Evolutionary conservation across 2,329 filamentous ascomycete species (phyloP).

Genomic region (Calycina marina): DNA sequence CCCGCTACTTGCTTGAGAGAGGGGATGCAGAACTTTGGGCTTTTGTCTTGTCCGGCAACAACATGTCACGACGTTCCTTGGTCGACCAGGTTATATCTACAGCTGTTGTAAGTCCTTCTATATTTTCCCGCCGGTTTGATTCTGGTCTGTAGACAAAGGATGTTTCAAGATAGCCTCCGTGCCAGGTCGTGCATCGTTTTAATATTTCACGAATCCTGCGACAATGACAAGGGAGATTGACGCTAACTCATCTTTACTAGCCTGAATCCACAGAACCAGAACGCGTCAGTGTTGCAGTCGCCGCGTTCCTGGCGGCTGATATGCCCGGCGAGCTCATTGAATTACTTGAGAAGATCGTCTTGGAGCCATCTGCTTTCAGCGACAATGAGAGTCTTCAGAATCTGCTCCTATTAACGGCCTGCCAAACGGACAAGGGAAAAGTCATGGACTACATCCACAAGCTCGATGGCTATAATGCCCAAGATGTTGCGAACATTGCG

Average conservation of each 20-base stretch:
- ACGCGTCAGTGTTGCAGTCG: conserved; percentile 88
- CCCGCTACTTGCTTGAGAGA: conserved; percentile 83
- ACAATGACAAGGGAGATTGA: no score
- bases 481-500: conserved; percentile 85
- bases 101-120: no score
- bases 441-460: conserved; percentile 95
- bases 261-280: conserved; percentile 84
- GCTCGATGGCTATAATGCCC: conserved; percentile 75
- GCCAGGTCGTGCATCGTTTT: no score
- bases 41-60: conserved; percentile 91
- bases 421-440: conserved; percentile 87
- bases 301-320: conserved; percentile 82
- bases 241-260: no score
- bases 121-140: no score
- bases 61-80: conserved; percentile 82
- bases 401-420: conserved; percentile 86
- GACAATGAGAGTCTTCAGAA: conserved; percentile 97
- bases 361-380: conserved; percentile 98
- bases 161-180: no score
- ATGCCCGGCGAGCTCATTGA: conserved; percentile 91
- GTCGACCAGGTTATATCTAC: conserved; percentile 95
- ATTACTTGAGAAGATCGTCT: conserved; percentile 93
- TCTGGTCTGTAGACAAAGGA: no score
- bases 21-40: conserved; percentile 83
- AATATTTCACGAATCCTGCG: no score